Evolutionary conservation across 208 protist species (phyloP), one percentile per base, ranked within the genome.

Genomic region (Acanthamoeba royreba): DNA sequence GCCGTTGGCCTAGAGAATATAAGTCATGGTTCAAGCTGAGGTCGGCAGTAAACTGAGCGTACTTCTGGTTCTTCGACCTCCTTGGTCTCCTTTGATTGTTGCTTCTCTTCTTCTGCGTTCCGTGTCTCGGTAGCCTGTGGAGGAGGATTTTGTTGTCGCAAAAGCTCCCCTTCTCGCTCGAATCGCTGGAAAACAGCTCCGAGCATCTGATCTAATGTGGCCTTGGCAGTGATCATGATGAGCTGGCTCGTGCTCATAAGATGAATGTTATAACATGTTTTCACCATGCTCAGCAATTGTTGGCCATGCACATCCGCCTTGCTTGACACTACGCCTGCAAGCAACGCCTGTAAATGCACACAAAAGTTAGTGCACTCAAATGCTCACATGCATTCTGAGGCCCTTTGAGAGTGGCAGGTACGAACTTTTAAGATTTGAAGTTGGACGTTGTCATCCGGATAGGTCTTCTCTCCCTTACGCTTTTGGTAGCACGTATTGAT

Each of bases 211-310:
- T 89, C 95, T 25, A 97, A 87, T 38, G 95, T 92, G 61, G 49
- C 95, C 47, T 96, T 96, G 22, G 96, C 96, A 9, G 96, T 95
- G 0, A 46, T 89, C 19, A 77, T 47, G 69, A 95, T 97, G 43
- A 93, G 35, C 22, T 42, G n/a, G 19, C 79, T 95, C 28, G 9
- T 33, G 72, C 87, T 94, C 46, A 97, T 92, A 3, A 98, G 94
- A 90, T 97, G 96, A n/a, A 98, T 97, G 91, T 98, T 97, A 85
- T 98, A 98, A 88, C 94, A 97, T 40, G 96, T 96, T 52, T 93
- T 79, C 25, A 98, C 96, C 5, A 96, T 93, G 33, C 89, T 93
- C 88, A 97, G 93, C 40, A 98, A 93, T 53, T 92, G 86, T 17
- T 83, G 45, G 13, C 96, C 97, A 93, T 98, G 97, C 17, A 98